A percentile compares a stretch with the other conserved stretches of the same genome.
phyloP scores from a whole-genome alignment of 2,329 filamentous ascomycete species.

The Dactylonectria macrodidyma region DNA sequence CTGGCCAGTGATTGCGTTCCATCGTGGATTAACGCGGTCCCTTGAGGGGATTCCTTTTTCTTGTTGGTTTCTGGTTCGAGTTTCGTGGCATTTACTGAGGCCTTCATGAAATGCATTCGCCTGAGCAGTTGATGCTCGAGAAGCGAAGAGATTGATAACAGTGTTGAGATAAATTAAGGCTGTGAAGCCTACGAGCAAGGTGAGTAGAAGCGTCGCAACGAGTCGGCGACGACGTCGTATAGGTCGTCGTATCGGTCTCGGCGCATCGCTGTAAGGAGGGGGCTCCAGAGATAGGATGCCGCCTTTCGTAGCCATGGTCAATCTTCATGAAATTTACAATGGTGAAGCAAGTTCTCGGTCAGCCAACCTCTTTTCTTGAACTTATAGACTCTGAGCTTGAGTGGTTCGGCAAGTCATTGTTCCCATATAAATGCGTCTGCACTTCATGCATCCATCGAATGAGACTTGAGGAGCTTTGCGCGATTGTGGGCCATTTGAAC shows the following conservation, averaged over 20 bases:
- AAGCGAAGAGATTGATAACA: neutral
- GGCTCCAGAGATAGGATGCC: neutral
- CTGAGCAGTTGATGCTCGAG: neutral
- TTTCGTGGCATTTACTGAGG: neutral
- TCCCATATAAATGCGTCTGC: too few species aligned
- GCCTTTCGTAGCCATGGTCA: neutral
- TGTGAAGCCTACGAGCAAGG: neutral
- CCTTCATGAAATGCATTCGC: constrained; percentile 3
- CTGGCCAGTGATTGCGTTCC: constrained; percentile 1
- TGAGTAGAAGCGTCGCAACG: neutral
- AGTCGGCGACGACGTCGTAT: neutral
- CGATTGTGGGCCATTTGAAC: too few species aligned
- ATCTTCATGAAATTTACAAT: too few species aligned
- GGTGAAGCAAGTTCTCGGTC: too few species aligned
- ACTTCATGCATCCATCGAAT: too few species aligned
- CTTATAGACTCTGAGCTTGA: too few species aligned
- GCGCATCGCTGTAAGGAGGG: constrained; percentile 8
- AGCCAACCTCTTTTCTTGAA: too few species aligned
- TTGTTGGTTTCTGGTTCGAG: neutral
- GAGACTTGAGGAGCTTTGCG: too few species aligned
- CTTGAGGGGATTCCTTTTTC: neutral
- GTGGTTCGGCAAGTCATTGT: too few species aligned
- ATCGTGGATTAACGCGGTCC: constrained; percentile 9
- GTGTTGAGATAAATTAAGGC: neutral
- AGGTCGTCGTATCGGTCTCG: neutral